These are phyloP conservation scores for Auxenochlorella protothecoides DNA, from an alignment of 139 green algal genomes.

Conservation along the genomic window DNA sequence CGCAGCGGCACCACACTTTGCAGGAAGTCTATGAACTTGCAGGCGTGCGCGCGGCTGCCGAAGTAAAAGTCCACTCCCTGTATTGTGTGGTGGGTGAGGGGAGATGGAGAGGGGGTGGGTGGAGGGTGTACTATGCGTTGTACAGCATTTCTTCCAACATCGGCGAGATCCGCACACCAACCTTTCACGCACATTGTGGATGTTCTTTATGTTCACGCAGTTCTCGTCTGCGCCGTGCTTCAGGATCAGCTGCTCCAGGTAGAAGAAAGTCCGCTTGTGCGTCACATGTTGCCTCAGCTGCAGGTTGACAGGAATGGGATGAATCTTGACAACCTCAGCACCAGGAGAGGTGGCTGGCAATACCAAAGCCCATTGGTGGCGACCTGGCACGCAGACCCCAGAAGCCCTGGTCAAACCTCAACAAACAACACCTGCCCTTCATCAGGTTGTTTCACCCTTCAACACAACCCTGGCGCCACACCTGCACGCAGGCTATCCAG, in stretches of 20 bases:
- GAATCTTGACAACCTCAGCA: no score
- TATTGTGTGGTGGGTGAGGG: neutral
- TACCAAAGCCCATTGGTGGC: neutral
- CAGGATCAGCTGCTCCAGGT: constrained; percentile 97
- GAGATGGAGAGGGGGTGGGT: neutral
- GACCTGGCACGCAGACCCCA: neutral
- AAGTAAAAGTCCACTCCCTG: constrained; percentile 96
- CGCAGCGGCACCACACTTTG: constrained; percentile 32
- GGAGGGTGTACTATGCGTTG: neutral
- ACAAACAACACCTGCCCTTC: no score
- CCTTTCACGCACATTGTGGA: constrained; percentile 43
- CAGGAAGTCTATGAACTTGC: constrained; percentile 95
- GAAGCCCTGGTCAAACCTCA: no score
- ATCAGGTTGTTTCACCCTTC: no score
- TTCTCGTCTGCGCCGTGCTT: constrained; percentile 73
- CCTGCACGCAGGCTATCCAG: constrained; percentile 85
- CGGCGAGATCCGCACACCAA: neutral
- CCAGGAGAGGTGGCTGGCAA: no score
- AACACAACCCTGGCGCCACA: constrained; percentile 63
- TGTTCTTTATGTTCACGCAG: constrained; percentile 72
- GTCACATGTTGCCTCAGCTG: constrained; percentile 88
- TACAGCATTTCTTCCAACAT: neutral
- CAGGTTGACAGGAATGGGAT: neutral
- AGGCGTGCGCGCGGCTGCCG: constrained; percentile 60
- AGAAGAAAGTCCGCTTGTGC: constrained; percentile 99